Evolutionary conservation across 768 basidiomycete genomes (phyloP).

Genomic region (Podaxis carcinomalis): DNA sequence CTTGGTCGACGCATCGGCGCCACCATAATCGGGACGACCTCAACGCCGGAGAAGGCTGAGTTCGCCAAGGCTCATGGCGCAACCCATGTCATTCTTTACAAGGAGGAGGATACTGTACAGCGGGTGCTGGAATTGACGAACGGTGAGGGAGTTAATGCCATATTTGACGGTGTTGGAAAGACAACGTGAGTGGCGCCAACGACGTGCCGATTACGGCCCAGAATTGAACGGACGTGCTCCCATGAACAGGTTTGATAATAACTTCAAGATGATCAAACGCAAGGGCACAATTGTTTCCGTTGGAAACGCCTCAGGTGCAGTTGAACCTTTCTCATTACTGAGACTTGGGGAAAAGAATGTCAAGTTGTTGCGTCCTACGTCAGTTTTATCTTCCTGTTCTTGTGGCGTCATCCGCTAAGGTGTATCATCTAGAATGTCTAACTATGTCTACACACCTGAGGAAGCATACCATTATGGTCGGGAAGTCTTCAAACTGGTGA

Average conservation of each 20-base stretch:
- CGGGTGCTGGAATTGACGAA: conserved; percentile 72
- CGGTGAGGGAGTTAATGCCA: conserved; percentile 78
- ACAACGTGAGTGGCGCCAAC: conserved; percentile 62
- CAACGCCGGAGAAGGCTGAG: conserved; percentile 76
- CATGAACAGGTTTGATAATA: conserved; percentile 56
- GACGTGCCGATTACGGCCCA: neutral
- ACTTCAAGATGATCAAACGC: conserved; percentile 77
- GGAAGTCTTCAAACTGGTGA: conserved; percentile 60
- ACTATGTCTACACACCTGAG: conserved; percentile 70
- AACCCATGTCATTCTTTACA: conserved; percentile 83
- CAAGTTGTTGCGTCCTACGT: conserved; percentile 76
- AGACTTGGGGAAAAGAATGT: conserved; percentile 81
- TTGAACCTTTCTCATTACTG: conserved; percentile 69
- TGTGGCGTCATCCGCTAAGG: neutral
- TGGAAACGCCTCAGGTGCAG: conserved; percentile 89
- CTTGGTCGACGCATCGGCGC: conserved; percentile 72
- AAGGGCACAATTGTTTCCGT: conserved; percentile 90
- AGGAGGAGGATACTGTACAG: conserved; percentile 67
- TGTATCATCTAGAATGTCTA: conserved; percentile 46
- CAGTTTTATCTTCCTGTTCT: conserved; percentile 19
- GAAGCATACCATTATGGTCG: conserved; percentile 66
- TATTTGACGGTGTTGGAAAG: conserved; percentile 96
- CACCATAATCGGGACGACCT: conserved; percentile 90
- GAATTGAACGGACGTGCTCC: neutral
- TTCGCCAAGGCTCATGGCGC: conserved; percentile 79